Base-by-base conservation (phyloP, 2,329 filamentous ascomycete species). In the Hymenoscyphus infarciens region DNA sequence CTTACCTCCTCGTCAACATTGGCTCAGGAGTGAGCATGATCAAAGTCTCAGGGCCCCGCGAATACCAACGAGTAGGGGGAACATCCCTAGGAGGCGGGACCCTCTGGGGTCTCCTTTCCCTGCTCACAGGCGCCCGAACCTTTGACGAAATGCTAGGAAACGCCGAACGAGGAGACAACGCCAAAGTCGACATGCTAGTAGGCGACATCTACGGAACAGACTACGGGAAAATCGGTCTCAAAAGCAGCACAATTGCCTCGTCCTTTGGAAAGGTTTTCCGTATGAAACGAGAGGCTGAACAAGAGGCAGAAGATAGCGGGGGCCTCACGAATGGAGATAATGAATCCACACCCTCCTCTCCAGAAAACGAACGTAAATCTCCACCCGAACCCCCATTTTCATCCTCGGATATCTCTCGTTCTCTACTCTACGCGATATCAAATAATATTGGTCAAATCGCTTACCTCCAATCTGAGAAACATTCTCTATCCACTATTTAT, bases 391-490 rank as follows among this genome's bases (percentile, higher is more conserved):
- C 69, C 1, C 81, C 83, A 63, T 98, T 97, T 77, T 86, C 85
- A 19, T 82, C 86, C 39, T 87, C 92, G 73, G 95, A 99, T 76
- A 91, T 99, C 67, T 95, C 91, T 27, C 83, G 94, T 35, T 97
- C 92, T 56, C 82, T 99, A 19, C 84, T 99, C 0, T 99, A 97
- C 77, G 95, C 95, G 27, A 92, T 98, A 69, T 94, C 90, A 75
- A 98, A 98, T 80, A 98, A 98, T 77, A 97, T 98, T 67, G 95
- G 95, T 16, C 95, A 99, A 79, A 96, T 99, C 70, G 92, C 95
- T 53, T 97, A 95, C 75, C 82, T 99, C n/a, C 95, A 98, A 74
- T 95, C 92, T 5, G 93, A 97, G 75, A 95, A 97, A 73, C 94
- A 99, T 78, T 85, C 89, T 55, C 81, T 98, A 29, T 89, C 91